A percentile compares a stretch with the other conserved stretches of the same genome.
phyloP scores from a whole-genome alignment of 2,329 filamentous ascomycete genomes.

The Pochonia chlamydosporia region DNA sequence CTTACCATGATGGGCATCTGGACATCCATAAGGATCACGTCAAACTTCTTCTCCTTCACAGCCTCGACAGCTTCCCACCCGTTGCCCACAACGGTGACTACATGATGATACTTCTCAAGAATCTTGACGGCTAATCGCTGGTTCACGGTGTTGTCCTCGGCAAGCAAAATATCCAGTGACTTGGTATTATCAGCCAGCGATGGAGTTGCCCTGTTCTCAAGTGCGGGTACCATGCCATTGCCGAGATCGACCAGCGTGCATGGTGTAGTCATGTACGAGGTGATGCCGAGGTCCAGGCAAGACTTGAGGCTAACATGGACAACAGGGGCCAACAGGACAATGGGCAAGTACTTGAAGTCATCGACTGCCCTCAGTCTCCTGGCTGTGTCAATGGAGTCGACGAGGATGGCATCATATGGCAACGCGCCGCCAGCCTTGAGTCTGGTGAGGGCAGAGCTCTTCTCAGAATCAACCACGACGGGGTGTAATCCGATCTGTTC shows the following conservation, averaged over 20 bases:
- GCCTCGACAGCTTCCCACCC: slow-evolving; percentile 88
- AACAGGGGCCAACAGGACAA: slow-evolving; percentile 82
- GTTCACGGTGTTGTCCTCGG: slow-evolving; percentile 97
- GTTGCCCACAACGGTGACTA: slow-evolving; percentile 89
- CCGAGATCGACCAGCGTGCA: slow-evolving; percentile 91
- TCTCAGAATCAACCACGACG: slow-evolving; percentile 76
- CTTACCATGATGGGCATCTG: slow-evolving; percentile 98
- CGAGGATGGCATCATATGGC: slow-evolving; percentile 90
- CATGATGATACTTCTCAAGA: slow-evolving; percentile 91
- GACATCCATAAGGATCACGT: slow-evolving; percentile 97
- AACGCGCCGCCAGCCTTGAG: slow-evolving; percentile 51
- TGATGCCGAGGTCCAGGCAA: slow-evolving; percentile 89
- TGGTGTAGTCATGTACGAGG: slow-evolving; percentile 98
- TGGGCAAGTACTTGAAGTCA: slow-evolving; percentile 95
- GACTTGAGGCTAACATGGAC: slow-evolving; percentile 92
- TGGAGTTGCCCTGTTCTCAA: slow-evolving; percentile 88
- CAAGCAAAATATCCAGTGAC: slow-evolving; percentile 90
- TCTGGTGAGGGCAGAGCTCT: slow-evolving; percentile 51
- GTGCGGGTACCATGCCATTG: slow-evolving; percentile 90
- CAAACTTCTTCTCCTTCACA: slow-evolving; percentile 88
- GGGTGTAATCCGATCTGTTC: slow-evolving; percentile 73
- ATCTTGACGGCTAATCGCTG: slow-evolving; percentile 95
- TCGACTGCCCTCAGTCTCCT: slow-evolving; percentile 78
- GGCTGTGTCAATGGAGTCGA: slow-evolving; percentile 91
- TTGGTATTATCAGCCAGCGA: slow-evolving; percentile 89